Base-by-base conservation (phyloP, 1,284 basidiomycete genomes). In the Cryptococcus maquisensis region DNA sequence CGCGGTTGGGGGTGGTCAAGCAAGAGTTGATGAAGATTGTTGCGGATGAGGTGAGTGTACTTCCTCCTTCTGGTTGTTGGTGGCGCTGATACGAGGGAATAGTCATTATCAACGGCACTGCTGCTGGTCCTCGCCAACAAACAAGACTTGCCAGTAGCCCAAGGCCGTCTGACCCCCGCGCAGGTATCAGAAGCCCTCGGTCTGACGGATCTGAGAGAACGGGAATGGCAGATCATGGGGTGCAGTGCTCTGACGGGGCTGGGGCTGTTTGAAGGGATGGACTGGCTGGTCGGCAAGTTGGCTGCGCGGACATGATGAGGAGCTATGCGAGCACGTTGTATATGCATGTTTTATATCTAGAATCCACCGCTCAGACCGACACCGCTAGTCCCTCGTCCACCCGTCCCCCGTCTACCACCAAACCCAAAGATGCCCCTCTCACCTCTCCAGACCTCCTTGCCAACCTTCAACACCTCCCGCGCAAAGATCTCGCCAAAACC, bases 401-500 rank as follows among this genome's bases (percentile, higher is more conserved):
- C 58, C n/a, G 26, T 32, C 4, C 56, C 51, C 16, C 59, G 54
- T 28, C 55, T 51, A 46, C 54, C 47, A 42, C 66, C 54, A 47
- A 56, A 26, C 40, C 55, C 58, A 26, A 64, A 63, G 24, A 71
- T 54, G 8, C 62, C 58, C 23, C 65, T 63, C 52, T 71, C 68
- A 24, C 67, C 66, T 26, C 64, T 58, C 65, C 67, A 74, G 68
- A 76, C 78, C 4, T 77, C 68, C 52, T 77, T 67, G 80, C 86
- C 89, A 16, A 81, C 80, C 49, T 86, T 81, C 18, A 96, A 78
- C 15, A 91, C 82, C 58, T 92, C 87, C 73, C 92, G 86, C 18
- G 94, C 95, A 68, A 97, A 94, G 55, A 98, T 92, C 77, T 98
- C 95, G 23, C 95, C 95, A 69, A 98, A 94, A 10, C 95, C 95